These are phyloP conservation scores for Chlamydomonas sp. DNA, from an alignment of 139 green algal genomes.

Conservation along the genomic window DNA sequence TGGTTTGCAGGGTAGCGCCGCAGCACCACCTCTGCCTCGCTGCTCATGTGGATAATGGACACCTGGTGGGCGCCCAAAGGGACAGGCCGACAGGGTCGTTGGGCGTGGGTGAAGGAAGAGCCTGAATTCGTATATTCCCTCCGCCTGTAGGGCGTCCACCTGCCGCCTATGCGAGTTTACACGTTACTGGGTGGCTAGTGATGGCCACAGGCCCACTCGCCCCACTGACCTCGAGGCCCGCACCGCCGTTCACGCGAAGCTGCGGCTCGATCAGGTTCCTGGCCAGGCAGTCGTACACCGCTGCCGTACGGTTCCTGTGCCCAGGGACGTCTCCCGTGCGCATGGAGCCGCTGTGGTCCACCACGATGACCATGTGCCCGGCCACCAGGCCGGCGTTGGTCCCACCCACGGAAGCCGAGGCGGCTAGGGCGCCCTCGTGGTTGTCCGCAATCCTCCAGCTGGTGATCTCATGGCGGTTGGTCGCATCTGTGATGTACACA, in stretches of 20 bases:
- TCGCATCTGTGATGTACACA: slow-evolving; percentile 58
- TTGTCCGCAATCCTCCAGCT: slow-evolving; percentile 38
- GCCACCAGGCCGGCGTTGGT: neutral
- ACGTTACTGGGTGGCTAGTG: no score
- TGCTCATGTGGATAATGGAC: slow-evolving; percentile 50
- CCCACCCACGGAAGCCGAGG: neutral
- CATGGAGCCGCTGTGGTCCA: slow-evolving; percentile 56
- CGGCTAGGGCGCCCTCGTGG: neutral
- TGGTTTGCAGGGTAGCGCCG: neutral
- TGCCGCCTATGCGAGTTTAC: no score
- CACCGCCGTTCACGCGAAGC: neutral
- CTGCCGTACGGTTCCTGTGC: slow-evolving; percentile 18
- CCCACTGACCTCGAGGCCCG: slow-evolving; percentile 6
- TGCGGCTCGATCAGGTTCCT: slow-evolving; percentile 43
- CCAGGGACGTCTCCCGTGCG: slow-evolving; percentile 49
- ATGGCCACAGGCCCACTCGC: no score
- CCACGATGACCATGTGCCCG: slow-evolving; percentile 47
- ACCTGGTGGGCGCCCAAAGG: slow-evolving; percentile 5
- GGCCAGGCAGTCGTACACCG: slow-evolving; percentile 51
- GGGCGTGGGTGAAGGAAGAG: no score
- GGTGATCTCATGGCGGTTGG: slow-evolving; percentile 54
- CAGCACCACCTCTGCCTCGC: slow-evolving; percentile 31
- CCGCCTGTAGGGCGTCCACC: no score
- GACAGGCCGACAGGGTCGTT: no score
- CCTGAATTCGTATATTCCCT: no score